Percentiles rank a stretch among this genome's conserved stretches.
These are phyloP conservation scores for Phytopythium ostracodes DNA, from an alignment of 352 stramenopile genomes.

Conservation along the genomic window DNA sequence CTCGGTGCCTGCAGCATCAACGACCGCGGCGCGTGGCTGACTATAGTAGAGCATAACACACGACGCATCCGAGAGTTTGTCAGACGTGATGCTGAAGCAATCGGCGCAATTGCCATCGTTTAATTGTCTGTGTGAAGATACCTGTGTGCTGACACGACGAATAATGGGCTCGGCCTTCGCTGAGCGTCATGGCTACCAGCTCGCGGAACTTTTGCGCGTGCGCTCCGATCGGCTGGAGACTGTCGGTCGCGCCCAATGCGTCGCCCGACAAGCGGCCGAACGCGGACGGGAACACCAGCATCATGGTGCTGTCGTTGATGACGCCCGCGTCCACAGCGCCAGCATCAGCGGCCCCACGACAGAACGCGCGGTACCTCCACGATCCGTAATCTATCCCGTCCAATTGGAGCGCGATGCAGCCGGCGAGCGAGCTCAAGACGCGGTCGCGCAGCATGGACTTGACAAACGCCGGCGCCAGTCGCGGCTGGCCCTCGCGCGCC, in stretches of 20 bases:
- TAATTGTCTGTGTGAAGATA: too few relatives aligned
- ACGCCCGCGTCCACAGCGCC: slow-evolving; percentile 28
- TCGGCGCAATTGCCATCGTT: too few relatives aligned
- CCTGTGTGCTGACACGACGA: background rate
- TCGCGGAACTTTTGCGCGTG: slow-evolving; percentile 38
- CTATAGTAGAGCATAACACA: background rate
- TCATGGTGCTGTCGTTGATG: slow-evolving; percentile 55
- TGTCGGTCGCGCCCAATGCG: background rate
- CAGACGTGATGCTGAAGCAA: too few relatives aligned
- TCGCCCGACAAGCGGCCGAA: background rate
- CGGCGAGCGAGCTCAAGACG: slow-evolving; percentile 22
- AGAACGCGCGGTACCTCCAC: slow-evolving; percentile 56
- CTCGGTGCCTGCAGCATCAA: slow-evolving; percentile 63
- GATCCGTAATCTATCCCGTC: slow-evolving; percentile 58
- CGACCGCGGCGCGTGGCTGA: slow-evolving; percentile 21
- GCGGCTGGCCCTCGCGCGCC: slow-evolving; percentile 23
- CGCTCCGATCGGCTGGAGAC: slow-evolving; percentile 27
- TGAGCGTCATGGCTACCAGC: slow-evolving; percentile 36
- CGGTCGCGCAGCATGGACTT: slow-evolving; percentile 49
- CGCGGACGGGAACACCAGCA: slow-evolving; percentile 49
- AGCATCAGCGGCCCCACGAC: slow-evolving; percentile 14
- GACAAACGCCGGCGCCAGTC: slow-evolving; percentile 43
- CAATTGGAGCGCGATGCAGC: slow-evolving; percentile 29
- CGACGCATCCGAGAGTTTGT: background rate
- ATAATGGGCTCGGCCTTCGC: background rate